Conservation (phyloP, 805 yeast genomes). For the Metahyphopichia silvanorum region DNA sequence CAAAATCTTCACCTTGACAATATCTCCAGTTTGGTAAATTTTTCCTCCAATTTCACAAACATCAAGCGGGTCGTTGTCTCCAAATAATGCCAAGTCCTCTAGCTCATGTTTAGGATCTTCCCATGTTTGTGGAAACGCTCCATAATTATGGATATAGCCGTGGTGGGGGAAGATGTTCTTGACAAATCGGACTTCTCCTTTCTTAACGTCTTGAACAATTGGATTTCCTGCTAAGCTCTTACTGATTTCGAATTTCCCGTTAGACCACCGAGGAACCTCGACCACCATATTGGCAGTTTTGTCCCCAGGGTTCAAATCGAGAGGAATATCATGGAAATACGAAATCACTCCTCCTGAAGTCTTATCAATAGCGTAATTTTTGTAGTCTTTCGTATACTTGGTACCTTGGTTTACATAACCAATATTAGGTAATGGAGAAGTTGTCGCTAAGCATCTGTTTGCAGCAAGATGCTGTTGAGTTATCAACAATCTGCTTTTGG, state of each 20-base stretch:
- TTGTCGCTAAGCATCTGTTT: background rate
- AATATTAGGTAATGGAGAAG: background rate
- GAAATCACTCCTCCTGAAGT: constrained; percentile 50
- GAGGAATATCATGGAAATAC: constrained; percentile 71
- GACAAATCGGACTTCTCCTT: constrained; percentile 72
- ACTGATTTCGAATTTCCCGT: constrained; percentile 79
- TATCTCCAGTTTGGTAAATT: constrained; percentile 64
- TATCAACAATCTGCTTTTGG: background rate
- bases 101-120: constrained; percentile 74
- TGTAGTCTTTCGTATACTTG: constrained; percentile 34
- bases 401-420: constrained; percentile 21
- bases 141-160: constrained; percentile 85
- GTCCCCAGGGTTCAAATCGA: constrained; percentile 40
- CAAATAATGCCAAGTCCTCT: constrained; percentile 41
- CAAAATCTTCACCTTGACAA: constrained; percentile 84
- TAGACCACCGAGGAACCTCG: constrained; percentile 63
- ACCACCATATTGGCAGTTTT: constrained; percentile 45
- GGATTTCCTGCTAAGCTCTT: constrained; percentile 63
- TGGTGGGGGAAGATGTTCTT: constrained; percentile 78
- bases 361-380: constrained; percentile 41
- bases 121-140: constrained; percentile 94
- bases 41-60: constrained; percentile 86
- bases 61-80: constrained; percentile 48
- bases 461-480: constrained; percentile 1
- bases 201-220: constrained; percentile 73